These are phyloP conservation scores for Tricholoma sp. DNA, from an alignment of 768 basidiomycete species.

Conservation along the genomic window DNA sequence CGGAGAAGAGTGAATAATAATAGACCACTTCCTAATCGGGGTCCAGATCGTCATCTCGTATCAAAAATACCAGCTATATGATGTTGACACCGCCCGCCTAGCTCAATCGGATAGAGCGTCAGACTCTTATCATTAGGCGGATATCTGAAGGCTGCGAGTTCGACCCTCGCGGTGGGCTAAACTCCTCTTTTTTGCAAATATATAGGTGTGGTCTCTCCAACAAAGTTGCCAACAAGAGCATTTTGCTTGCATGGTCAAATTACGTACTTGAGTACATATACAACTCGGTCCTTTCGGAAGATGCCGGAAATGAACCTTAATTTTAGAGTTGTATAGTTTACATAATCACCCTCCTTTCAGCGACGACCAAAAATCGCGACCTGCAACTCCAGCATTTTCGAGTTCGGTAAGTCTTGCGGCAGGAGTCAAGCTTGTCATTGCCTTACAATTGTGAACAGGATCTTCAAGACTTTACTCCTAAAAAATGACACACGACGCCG, in stretches of 20 bases:
- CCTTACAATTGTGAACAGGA: conserved; percentile 3
- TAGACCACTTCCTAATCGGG: no score
- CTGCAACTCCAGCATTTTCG: conserved; percentile 15
- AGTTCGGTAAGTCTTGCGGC: conserved; percentile 23
- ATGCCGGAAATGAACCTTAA: conserved; percentile 26
- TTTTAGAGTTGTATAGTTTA: conserved; percentile 33
- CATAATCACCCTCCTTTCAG: conserved; percentile 22
- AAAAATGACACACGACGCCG: conserved; percentile 96
- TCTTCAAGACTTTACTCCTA: conserved; percentile 13
- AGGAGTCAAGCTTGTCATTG: not conserved
- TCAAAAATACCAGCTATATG: no score
- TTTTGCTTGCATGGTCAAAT: no score
- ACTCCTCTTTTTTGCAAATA: no score
- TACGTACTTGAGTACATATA: no score
- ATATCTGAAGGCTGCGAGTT: conserved; percentile 81
- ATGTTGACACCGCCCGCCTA: conserved; percentile 37
- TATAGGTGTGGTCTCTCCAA: no score
- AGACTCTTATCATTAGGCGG: conserved; percentile 35
- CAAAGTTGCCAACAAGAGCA: no score
- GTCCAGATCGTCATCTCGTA: no score
- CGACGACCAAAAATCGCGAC: conserved; percentile 9
- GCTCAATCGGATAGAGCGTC: conserved; percentile 65
- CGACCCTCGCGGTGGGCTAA: conserved; percentile 81
- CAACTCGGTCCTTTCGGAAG: no score
- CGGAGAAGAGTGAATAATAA: no score